Evolutionary conservation across 768 basidiomycete genomes (phyloP).

Genomic region (Suillus sp.): DNA sequence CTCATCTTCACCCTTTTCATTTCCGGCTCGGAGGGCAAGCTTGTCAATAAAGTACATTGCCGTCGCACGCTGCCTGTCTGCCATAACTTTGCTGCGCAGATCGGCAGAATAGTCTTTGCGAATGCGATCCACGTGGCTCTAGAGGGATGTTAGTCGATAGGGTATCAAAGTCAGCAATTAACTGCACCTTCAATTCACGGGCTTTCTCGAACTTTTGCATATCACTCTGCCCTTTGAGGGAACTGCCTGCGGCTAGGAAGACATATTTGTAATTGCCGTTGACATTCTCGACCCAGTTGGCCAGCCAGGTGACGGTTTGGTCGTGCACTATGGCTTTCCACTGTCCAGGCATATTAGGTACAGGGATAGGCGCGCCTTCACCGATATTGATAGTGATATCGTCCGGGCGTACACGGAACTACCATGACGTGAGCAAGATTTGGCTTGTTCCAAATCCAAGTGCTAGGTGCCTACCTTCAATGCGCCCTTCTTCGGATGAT

Average conservation of each 20-base stretch:
- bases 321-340: constrained; percentile 92
- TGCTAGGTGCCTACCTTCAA: constrained; percentile 66
- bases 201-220: constrained; percentile 98
- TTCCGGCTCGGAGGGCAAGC: constrained; percentile 96
- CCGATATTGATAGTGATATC: constrained; percentile 97
- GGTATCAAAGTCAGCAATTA: background rate
- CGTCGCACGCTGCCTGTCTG: constrained; percentile 94
- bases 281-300: constrained; percentile 98
- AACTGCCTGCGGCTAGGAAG: constrained; percentile 96
- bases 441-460: background rate
- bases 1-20: constrained; percentile 99
- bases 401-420: constrained; percentile 90
- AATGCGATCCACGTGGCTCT: constrained; percentile 92
- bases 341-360: constrained; percentile 88
- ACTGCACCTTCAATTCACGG: constrained; percentile 83
- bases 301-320: constrained; percentile 97
- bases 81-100: constrained; percentile 89
- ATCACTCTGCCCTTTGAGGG: constrained; percentile 97
- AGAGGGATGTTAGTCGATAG: constrained; percentile 16
- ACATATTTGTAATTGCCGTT: constrained; percentile 97
- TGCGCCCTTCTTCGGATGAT: constrained; percentile 96
- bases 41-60: constrained; percentile 99
- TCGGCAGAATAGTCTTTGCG: constrained; percentile 86
- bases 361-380: constrained; percentile 66
- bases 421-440: constrained; percentile 12